Base-by-base conservation (phyloP, 164 flowering plant genomes). In the Chimonanthus praecox region DNA sequence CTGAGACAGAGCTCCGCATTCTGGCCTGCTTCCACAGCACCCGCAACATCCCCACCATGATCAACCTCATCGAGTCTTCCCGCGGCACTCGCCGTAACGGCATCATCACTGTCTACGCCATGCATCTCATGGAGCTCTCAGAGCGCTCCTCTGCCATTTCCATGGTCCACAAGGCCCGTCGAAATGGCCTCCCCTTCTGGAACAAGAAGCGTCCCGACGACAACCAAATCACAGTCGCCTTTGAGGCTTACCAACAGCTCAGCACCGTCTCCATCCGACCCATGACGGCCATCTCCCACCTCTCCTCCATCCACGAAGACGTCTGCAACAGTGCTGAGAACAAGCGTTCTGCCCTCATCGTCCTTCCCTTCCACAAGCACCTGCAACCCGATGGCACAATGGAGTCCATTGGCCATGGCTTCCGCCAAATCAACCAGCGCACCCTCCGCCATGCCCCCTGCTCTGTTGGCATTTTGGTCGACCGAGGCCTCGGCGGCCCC, bases 101-200 rank as follows among this genome's bases (percentile, higher is more conserved):
- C 3, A 76, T 86, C 3, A 76, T 86, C 9, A 73, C 77, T 20
- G 81, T 86, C 11, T 86, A 86, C n/a, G 85, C 89, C 5, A 80
- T 83, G 87, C 89, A 86, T 73, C 76, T 86, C 2, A 84, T 86
- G 89, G 87, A 86, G 64, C 80, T 86, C 47, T 86, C 87, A 0
- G 89, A 86, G 72, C 71, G 89, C 33, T 74, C 89, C 4, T 86
- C 89, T 3, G 85, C 89, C 70, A 85, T 86, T 18, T 71, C 75
- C 44, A 85, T 86, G 89, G 86, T 82, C 33, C 81, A 86, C 73
- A 84, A 84, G 68, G 86, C 87, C 3, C 78, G 89, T 11, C 77
- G 69, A 5, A 82, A 86, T 45, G 89, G 89, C 0, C 83, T 86
- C 3, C 87, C 89, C n/a, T 83, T 86, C 50, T 86, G 89, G 89